Evolutionary conservation across 106 monocot genomes (phyloP).

Genomic region (Agapanthus africanus): DNA sequence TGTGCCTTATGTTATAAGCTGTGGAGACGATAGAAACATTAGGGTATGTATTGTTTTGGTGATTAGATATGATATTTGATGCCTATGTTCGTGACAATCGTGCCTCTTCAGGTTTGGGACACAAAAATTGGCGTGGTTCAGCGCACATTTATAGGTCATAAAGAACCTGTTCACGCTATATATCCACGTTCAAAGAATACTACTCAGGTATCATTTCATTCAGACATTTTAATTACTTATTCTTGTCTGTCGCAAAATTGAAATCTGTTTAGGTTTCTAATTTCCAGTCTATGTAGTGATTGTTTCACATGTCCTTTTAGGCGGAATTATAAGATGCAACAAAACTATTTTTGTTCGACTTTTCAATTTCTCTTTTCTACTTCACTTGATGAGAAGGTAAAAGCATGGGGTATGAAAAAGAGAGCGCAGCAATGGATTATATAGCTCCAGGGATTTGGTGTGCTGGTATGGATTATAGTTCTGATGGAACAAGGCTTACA

Average conservation of each 20-base stretch:
- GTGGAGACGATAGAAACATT: constrained; percentile 77
- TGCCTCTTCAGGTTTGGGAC: constrained; percentile 65
- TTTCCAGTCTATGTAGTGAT: no score
- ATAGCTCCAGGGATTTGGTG: constrained; percentile 43
- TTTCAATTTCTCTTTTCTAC: constrained; percentile 62
- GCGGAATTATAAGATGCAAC: not conserved
- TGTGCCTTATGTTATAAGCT: constrained; percentile 43
- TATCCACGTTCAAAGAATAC: constrained; percentile 37
- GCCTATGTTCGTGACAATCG: no score
- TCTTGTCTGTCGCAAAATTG: no score
- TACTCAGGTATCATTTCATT: constrained; percentile 49
- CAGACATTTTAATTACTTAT: no score
- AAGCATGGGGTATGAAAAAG: constrained; percentile 56
- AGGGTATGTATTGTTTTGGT: constrained; percentile 32
- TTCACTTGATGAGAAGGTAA: constrained; percentile 59
- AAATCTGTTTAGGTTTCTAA: no score
- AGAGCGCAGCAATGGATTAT: constrained; percentile 42
- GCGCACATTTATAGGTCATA: constrained; percentile 39
- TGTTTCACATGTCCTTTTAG: no score
- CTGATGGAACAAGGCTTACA: constrained; percentile 52
- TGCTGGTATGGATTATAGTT: constrained; percentile 53
- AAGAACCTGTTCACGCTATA: constrained; percentile 43
- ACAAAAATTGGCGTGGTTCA: constrained; percentile 13
- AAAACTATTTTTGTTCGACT: not conserved
- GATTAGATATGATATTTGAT: no score